These are phyloP conservation scores for Tagetes patula DNA, from an alignment of 129 eudicot species.

Conservation along the genomic window DNA sequence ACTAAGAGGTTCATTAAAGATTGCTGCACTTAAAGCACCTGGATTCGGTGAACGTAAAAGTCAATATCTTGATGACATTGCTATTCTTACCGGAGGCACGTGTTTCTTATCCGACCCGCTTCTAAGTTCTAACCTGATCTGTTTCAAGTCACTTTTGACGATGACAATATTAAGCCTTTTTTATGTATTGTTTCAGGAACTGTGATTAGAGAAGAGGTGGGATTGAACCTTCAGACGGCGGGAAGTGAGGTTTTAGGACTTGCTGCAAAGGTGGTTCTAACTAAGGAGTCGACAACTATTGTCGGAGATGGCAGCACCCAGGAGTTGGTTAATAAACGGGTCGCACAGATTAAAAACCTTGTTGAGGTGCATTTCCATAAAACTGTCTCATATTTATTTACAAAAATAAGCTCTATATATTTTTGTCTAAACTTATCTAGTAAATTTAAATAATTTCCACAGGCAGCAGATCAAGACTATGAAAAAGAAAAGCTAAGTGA, in stretches of 20 bases:
- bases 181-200: slow-evolving; percentile 38
- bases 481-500: slow-evolving; percentile 64
- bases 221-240: slow-evolving; percentile 53
- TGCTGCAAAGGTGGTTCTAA: slow-evolving; percentile 66
- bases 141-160: background rate
- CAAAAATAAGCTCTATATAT: background rate
- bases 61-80: slow-evolving; percentile 73
- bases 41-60: slow-evolving; percentile 58
- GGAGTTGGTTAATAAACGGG: slow-evolving; percentile 52
- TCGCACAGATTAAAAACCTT: slow-evolving; percentile 60
- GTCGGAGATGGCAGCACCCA: slow-evolving; percentile 82
- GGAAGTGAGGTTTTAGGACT: slow-evolving; percentile 64
- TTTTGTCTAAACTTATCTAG: background rate
- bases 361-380: slow-evolving; percentile 42
- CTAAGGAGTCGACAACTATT: slow-evolving; percentile 66
- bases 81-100: slow-evolving; percentile 53
- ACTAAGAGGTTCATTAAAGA: slow-evolving; percentile 53
- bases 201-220: slow-evolving; percentile 71
- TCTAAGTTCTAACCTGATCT: background rate
- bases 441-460: background rate
- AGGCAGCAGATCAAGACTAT: slow-evolving; percentile 67
- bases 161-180: background rate
- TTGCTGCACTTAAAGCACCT: slow-evolving; percentile 57
- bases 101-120: background rate
- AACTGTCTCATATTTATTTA: no score